Base-by-base conservation (phyloP, 129 eudicot species). In the Ambrosia trifida region DNA sequence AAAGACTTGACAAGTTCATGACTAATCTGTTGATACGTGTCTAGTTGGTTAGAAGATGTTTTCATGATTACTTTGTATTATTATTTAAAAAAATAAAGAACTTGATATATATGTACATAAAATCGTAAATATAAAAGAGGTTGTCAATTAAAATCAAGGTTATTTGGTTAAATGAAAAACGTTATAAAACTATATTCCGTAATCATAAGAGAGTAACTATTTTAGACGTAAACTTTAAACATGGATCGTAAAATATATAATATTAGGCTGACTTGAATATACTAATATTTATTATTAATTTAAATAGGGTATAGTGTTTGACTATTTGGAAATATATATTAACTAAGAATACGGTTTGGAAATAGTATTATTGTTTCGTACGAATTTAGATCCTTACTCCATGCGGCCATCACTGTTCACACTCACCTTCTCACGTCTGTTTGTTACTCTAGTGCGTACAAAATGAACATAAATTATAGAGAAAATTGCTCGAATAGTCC, bases 341-440 rank as follows among this genome's bases (percentile, higher is more conserved):
- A 36, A 14, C 51, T 28, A 32, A 36, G 36, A 53, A 38, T 7
- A 3, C 19, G 16, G 20, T 38, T 54, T 70, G 66, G 36, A 70
- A 11, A 36, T 36, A 36, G 6, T 6, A 38, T 56, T 6, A 63
- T 70, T 54, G 50, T 11, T 10, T 45, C 11, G 76, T 57, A 38
- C 56, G 56, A 56, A 67, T 72, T 72, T 72, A 43, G 76, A 58
- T 72, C 76, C 76, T 72, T 44, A 58, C 67, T 43, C 56, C 76
- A 57, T 57, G n/a, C n/a, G n/a, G 68, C 67, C 44, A 71, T 38
- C 44, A 71, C 28, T 57, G 41, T 58, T 43, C 44, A 45, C 16
- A 12, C 14, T n/a, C 49, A 44, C 14, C 41, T 56, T 41, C 68
- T 44, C 49, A 44, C 56, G 4, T 66, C 10, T 44, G 19, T 65